Evolutionary conservation across 2,329 filamentous ascomycete species (phyloP).

Genomic region (Nigrospora osmanthi): DNA sequence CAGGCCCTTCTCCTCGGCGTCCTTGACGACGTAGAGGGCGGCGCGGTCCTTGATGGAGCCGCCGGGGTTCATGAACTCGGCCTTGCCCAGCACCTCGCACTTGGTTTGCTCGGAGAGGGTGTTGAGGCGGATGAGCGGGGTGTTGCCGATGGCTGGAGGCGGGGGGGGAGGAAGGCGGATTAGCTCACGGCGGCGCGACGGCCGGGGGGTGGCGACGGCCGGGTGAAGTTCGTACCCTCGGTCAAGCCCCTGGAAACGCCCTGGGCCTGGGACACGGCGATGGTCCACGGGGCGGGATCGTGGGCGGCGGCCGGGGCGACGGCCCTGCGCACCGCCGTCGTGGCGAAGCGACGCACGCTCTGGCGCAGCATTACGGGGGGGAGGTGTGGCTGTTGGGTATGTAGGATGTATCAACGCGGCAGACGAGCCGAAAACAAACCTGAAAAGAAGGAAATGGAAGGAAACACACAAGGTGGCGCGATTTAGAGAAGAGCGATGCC

Average conservation of each 20-base stretch:
- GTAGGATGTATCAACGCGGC: too few relatives aligned
- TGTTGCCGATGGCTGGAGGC: constrained; percentile 86
- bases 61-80: constrained; percentile 97
- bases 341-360: constrained; percentile 59
- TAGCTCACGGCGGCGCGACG: not conserved
- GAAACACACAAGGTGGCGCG: too few relatives aligned
- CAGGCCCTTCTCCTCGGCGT: constrained; percentile 83
- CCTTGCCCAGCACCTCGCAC: constrained; percentile 91
- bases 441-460: too few relatives aligned
- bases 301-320: constrained; percentile 26
- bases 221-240: constrained; percentile 55
- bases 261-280: constrained; percentile 73
- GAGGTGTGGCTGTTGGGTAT: not conserved
- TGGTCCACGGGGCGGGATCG: constrained; percentile 48
- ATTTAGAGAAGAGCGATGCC: too few relatives aligned
- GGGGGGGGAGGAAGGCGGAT: not conserved
- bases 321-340: constrained; percentile 47
- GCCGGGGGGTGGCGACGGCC: not conserved
- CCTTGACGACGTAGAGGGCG: constrained; percentile 85
- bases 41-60: constrained; percentile 95
- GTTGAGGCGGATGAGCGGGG: constrained; percentile 85
- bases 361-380: constrained; percentile 58
- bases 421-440: too few relatives aligned
- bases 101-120: constrained; percentile 82
- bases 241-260: constrained; percentile 71